Evolutionary conservation across 2,329 filamentous ascomycete species (phyloP).

Genomic region (Pseudogymnoascus verrucosus): DNA sequence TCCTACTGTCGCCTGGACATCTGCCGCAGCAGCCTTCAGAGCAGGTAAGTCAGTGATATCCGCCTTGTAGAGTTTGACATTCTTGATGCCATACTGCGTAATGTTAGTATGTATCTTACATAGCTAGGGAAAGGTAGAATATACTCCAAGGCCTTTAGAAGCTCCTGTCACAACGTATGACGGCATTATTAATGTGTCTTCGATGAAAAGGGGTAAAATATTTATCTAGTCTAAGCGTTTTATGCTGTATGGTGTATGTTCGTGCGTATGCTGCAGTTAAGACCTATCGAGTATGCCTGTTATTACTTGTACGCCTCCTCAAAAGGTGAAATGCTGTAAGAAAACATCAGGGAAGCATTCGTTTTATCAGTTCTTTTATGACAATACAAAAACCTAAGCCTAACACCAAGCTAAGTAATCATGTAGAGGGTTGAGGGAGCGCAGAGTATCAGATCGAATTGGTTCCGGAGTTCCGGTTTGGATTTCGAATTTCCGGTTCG

Average conservation of each 20-base stretch:
- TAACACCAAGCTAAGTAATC: neutral
- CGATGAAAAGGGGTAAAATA: neutral
- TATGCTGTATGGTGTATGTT: neutral
- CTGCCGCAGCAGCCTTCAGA: conserved; percentile 14
- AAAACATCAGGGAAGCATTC: neutral
- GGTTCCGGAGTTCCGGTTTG: neutral
- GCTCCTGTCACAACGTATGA: conserved; percentile 6
- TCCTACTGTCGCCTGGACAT: conserved; percentile 20
- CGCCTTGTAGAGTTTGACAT: conserved; percentile 39
- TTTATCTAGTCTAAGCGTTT: neutral
- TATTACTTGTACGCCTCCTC: neutral
- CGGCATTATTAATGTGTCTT: neutral
- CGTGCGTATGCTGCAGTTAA: neutral
- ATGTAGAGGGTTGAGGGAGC: neutral
- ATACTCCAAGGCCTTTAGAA: neutral
- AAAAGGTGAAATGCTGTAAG: neutral
- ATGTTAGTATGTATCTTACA: neutral
- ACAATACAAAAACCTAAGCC: neutral
- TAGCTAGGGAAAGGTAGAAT: neutral
- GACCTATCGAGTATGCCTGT: neutral
- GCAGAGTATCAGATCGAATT: neutral
- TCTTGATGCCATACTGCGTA: conserved; percentile 32
- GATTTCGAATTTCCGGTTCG: neutral
- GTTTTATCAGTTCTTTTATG: neutral
- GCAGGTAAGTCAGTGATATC: conserved; percentile 32